Evolutionary conservation across 306 rosid species (phyloP).

Genomic region (Sicyos baderoa): DNA sequence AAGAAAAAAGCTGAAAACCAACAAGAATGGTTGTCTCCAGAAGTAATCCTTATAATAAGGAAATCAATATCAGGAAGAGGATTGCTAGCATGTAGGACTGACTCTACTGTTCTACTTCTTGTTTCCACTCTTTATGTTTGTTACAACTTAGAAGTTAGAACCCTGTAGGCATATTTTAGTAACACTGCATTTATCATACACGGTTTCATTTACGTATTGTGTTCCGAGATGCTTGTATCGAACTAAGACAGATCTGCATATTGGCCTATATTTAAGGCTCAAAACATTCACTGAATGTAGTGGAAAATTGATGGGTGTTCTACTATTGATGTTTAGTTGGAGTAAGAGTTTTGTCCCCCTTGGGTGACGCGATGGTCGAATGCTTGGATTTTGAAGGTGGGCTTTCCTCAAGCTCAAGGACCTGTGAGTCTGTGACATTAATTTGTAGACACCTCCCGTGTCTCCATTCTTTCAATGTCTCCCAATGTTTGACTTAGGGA

Average conservation of each 20-base stretch:
- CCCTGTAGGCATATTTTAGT: not conserved
- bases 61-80: constrained; percentile 64
- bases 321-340: not conserved
- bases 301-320: not conserved
- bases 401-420: too few species aligned
- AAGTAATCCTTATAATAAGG: constrained; percentile 55
- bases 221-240: not conserved
- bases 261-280: not conserved
- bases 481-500: too few species aligned
- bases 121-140: constrained; percentile 5
- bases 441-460: too few species aligned
- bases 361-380: too few species aligned
- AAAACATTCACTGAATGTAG: not conserved
- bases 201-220: not conserved
- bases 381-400: too few species aligned
- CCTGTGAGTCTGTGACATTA: too few species aligned
- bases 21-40: constrained; percentile 51
- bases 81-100: constrained; percentile 64
- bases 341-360: too few species aligned
- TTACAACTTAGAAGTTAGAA: not conserved
- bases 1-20: constrained; percentile 1
- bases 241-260: too few species aligned
- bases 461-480: too few species aligned
- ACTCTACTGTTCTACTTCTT: constrained; percentile 18
- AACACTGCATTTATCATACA: not conserved